Evolutionary conservation across 208 protist genomes (phyloP).

Genomic region (Acanthamoeba lenticulata): DNA sequence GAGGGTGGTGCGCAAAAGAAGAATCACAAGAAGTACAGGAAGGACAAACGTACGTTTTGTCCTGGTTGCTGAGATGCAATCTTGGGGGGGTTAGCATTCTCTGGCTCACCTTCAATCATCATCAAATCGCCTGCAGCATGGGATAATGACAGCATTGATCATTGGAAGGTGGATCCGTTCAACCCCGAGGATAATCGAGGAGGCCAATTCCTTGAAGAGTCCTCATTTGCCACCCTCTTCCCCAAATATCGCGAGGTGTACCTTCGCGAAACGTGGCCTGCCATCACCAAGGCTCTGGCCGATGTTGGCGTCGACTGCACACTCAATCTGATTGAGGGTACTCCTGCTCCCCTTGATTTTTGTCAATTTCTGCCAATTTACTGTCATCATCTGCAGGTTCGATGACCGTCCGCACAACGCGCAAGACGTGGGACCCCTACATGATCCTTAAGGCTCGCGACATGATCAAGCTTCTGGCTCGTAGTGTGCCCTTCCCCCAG

Average conservation of each 20-base stretch:
- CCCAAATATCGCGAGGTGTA: conserved; percentile 98
- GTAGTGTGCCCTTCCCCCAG: conserved; percentile 94
- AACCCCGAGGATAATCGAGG: conserved; percentile 76
- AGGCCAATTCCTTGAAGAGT: conserved; percentile 43
- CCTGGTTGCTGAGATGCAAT: background rate
- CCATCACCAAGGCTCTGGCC: conserved; percentile 92
- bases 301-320: conserved; percentile 95
- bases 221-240: conserved; percentile 97
- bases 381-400: conserved; percentile 89
- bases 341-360: background rate
- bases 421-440: conserved; percentile 99
- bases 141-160: conserved; percentile 87
- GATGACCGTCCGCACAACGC: conserved; percentile 98
- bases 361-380: background rate
- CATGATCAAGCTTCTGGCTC: conserved; percentile 97
- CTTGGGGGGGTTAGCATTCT: background rate
- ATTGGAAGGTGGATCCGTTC: conserved; percentile 86
- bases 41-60: conserved; percentile 75
- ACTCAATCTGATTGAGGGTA: conserved; percentile 93
- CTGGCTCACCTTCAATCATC: background rate
- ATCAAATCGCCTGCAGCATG: conserved; percentile 76
- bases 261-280: conserved; percentile 91
- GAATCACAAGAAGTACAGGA: conserved; percentile 81
- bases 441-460: conserved; percentile 98
- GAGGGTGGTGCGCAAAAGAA: conserved; percentile 38